These are phyloP conservation scores for Moniliophthora roreri DNA, from an alignment of 1,284 basidiomycete species.

Conservation along the genomic window DNA sequence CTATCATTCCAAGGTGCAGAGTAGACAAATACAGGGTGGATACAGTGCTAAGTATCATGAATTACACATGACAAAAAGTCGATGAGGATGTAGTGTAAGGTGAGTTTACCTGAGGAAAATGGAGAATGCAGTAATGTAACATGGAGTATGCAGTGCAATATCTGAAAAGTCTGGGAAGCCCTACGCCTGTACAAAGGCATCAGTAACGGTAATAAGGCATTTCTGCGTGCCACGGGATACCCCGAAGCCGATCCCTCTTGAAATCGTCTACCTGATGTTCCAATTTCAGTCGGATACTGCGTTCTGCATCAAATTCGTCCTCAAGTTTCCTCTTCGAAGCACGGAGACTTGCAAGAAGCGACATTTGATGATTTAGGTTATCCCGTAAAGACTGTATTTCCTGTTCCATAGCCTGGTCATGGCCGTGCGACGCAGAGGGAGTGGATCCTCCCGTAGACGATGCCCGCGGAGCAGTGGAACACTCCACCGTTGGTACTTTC, in stretches of 20 bases:
- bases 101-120: too few species aligned
- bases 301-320: slow-evolving; percentile 40
- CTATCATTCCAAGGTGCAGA: too few species aligned
- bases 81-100: too few species aligned
- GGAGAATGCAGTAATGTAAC: too few species aligned
- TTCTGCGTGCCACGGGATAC: slow-evolving; percentile 10
- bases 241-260: slow-evolving; percentile 28
- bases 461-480: background rate
- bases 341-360: slow-evolving; percentile 32
- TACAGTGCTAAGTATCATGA: too few species aligned
- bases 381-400: slow-evolving; percentile 42
- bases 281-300: slow-evolving; percentile 40
- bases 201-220: slow-evolving; percentile 1
- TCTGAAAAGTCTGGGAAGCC: too few species aligned
- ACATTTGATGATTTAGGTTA: slow-evolving; percentile 28
- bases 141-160: too few species aligned
- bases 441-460: background rate
- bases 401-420: slow-evolving; percentile 30
- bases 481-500: background rate
- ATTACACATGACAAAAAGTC: too few species aligned
- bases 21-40: too few species aligned
- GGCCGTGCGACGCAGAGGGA: background rate
- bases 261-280: slow-evolving; percentile 37
- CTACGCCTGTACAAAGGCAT: too few species aligned
- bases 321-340: slow-evolving; percentile 47